These are phyloP conservation scores for Penicillium sp. DNA, from an alignment of 2,329 filamentous ascomycete genomes.

Conservation along the genomic window DNA sequence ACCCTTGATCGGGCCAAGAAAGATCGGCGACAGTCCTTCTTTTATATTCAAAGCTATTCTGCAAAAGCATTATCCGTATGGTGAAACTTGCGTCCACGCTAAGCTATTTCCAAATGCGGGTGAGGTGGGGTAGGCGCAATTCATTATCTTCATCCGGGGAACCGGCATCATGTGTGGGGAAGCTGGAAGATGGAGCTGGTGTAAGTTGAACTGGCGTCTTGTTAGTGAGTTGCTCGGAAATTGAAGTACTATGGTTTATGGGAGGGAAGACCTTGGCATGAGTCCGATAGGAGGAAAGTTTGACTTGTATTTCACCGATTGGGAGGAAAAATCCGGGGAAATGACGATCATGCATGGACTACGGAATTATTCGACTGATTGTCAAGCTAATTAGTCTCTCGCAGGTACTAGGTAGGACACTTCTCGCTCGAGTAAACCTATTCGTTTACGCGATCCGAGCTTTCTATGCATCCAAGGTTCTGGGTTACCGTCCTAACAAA, in stretches of 20 bases:
- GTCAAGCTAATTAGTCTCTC: background rate
- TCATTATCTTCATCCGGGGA: slow-evolving; percentile 16
- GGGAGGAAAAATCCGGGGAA: slow-evolving; percentile 23
- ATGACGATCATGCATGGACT: background rate
- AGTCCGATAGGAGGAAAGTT: slow-evolving; percentile 22
- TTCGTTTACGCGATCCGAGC: background rate
- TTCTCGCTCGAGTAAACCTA: background rate
- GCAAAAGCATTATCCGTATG: background rate
- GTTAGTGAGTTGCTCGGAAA: slow-evolving; percentile 5
- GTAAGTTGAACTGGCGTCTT: background rate
- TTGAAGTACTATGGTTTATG: slow-evolving; percentile 3
- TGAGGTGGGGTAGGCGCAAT: slow-evolving; percentile 4
- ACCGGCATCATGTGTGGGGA: slow-evolving; percentile 18
- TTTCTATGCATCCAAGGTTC: background rate
- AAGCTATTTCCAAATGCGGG: background rate
- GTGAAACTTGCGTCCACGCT: background rate
- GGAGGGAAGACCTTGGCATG: background rate
- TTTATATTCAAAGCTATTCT: background rate
- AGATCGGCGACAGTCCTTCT: background rate
- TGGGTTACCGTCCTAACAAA: background rate
- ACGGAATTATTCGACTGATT: background rate
- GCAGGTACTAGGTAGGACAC: background rate
- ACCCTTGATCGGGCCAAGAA: background rate
- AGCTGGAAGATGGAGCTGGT: background rate
- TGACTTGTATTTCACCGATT: slow-evolving; percentile 16